Percentiles rank a stretch among this genome's conserved stretches.
These are phyloP conservation scores for Cercospora sp. DNA, from an alignment of 2,329 filamentous ascomycete genomes.

Conservation along the genomic window DNA sequence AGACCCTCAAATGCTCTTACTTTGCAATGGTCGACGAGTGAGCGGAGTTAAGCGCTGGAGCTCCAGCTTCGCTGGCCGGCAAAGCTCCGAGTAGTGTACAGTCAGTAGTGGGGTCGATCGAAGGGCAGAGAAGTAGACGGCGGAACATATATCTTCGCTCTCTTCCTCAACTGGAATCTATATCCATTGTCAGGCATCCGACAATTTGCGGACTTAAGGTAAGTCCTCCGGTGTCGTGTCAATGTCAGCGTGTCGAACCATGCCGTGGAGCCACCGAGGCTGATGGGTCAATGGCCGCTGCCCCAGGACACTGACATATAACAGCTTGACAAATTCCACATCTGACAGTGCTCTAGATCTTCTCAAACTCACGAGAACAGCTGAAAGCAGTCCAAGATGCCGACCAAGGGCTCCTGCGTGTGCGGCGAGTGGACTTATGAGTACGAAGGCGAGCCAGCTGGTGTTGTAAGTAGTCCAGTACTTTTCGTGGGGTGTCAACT, in stretches of 20 bases:
- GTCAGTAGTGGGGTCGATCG: conserved; percentile 1
- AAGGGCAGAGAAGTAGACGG: not conserved
- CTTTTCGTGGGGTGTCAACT: not conserved
- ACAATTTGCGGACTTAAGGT: not conserved
- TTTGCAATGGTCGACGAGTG: not conserved
- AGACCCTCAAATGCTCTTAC: not conserved
- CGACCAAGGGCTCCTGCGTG: conserved; percentile 29
- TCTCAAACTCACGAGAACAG: not conserved
- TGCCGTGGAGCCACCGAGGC: not conserved
- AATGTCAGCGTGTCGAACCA: not conserved
- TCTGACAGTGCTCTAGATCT: not conserved
- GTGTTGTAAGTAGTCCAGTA: conserved; percentile 25
- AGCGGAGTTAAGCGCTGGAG: not conserved
- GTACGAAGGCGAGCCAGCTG: conserved; percentile 35
- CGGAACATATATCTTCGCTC: not conserved
- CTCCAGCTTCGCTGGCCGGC: not conserved
- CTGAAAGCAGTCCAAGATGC: conserved; percentile 13
- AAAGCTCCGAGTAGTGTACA: not conserved
- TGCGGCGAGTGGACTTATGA: conserved; percentile 42
- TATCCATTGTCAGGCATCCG: not conserved
- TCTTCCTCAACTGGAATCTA: not conserved
- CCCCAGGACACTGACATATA: not conserved
- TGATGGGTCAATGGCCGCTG: not conserved
- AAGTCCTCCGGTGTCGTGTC: not conserved
- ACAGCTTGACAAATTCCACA: not conserved